Conservation (phyloP, 225 moss, liverwort and hornwort species). For the Climacium dendroides region DNA sequence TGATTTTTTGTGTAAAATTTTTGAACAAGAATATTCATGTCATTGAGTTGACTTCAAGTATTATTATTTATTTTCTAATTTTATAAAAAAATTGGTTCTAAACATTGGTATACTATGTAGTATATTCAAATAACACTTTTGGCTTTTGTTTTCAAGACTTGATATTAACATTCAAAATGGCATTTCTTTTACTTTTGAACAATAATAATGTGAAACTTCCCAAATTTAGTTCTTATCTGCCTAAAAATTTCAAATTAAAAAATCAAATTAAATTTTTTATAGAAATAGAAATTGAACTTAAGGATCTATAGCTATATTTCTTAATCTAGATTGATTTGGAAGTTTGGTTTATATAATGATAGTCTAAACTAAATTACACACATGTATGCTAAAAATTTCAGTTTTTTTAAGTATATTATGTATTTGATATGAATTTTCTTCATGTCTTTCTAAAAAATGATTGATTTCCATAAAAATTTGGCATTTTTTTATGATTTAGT, state of each 20-base stretch:
- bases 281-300: neutral
- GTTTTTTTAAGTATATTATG: neutral
- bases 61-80: neutral
- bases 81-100: neutral
- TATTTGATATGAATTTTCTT: neutral
- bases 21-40: neutral
- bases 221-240: neutral
- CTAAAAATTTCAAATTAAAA: neutral
- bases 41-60: neutral
- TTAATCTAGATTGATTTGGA: neutral
- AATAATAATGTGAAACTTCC: too few relatives aligned
- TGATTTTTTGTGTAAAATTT: neutral
- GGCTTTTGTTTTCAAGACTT: neutral
- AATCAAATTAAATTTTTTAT: too few relatives aligned
- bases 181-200: neutral
- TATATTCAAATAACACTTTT: neutral
- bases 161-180: too few relatives aligned
- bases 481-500: neutral
- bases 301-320: too few relatives aligned
- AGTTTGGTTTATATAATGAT: neutral
- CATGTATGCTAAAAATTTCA: neutral
- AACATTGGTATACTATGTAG: fast-evolving
- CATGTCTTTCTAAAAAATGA: neutral
- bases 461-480: neutral
- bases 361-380: neutral